Evolutionary conservation across 2,329 filamentous ascomycete species (phyloP).

Genomic region (Hypoxylon sp.): DNA sequence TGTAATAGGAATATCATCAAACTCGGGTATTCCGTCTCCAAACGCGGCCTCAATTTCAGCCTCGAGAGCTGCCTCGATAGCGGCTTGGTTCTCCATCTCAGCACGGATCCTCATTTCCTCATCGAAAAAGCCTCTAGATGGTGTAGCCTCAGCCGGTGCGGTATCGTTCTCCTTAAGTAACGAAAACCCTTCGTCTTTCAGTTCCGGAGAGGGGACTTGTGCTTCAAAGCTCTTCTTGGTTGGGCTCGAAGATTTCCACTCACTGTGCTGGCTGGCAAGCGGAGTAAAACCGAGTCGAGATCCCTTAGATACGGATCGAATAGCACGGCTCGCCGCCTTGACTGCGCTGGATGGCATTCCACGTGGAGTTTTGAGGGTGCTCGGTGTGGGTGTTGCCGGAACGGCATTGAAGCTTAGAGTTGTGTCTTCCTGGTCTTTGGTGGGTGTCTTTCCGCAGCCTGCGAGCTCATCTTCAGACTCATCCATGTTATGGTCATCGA

Average conservation of each 20-base stretch:
- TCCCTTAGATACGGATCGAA: conserved; percentile 52
- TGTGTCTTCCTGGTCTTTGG: conserved; percentile 48
- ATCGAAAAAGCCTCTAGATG: conserved; percentile 70
- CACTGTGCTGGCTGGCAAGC: conserved; percentile 71
- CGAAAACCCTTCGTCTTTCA: conserved; percentile 49
- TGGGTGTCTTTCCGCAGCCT: conserved; percentile 50
- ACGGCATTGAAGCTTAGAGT: conserved; percentile 52
- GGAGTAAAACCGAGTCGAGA: conserved; percentile 72
- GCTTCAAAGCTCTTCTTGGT: conserved; percentile 56
- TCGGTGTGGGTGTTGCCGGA: conserved; percentile 62
- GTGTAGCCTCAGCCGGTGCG: conserved; percentile 54
- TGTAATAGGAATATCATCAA: conserved; percentile 65
- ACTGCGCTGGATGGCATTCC: conserved; percentile 49
- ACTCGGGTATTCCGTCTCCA: conserved; percentile 55
- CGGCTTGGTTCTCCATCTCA: conserved; percentile 54
- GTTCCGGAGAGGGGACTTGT: conserved; percentile 46
- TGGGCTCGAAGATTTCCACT: conserved; percentile 75
- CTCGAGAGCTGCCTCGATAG: conserved; percentile 56
- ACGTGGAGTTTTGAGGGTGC: conserved; percentile 46
- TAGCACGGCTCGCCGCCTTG: conserved; percentile 52
- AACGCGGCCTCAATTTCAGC: conserved; percentile 57
- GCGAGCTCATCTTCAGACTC: conserved; percentile 71
- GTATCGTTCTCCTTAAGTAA: conserved; percentile 49
- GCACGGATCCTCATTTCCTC: conserved; percentile 69
- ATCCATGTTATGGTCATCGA: conserved; percentile 61